A percentile compares a stretch with the other conserved stretches of the same genome.
Evolutionary conservation across 768 basidiomycete species (phyloP).

Genomic region (Tylopilus subfusipes): DNA sequence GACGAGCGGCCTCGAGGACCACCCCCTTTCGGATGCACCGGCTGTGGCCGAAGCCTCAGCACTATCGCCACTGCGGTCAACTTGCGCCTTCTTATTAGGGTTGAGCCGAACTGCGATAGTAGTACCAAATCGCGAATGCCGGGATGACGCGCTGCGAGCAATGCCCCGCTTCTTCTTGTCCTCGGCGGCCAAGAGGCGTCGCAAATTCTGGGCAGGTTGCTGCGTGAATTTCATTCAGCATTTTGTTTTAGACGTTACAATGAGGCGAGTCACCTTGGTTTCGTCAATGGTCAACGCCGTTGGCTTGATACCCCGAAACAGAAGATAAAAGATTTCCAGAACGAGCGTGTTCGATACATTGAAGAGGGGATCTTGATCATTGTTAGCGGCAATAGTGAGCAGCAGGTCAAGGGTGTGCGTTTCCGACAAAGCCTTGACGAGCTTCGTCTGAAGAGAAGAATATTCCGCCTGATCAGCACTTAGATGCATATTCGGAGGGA

Average conservation of each 20-base stretch:
- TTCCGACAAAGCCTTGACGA: slow-evolving; percentile 67
- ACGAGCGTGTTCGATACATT: slow-evolving; percentile 85
- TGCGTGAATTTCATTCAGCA: slow-evolving; percentile 29
- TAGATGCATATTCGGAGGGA: slow-evolving; percentile 61
- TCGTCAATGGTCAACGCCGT: slow-evolving; percentile 55
- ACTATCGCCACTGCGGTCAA: slow-evolving; percentile 18
- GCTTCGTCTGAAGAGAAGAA: slow-evolving; percentile 71
- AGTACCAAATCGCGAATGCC: slow-evolving; percentile 96
- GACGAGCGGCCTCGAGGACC: slow-evolving; percentile 55
- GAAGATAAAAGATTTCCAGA: slow-evolving; percentile 89
- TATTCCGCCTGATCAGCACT: slow-evolving; percentile 80
- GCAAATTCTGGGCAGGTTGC: slow-evolving; percentile 68
- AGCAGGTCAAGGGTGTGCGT: slow-evolving; percentile 75
- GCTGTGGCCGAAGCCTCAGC: slow-evolving; percentile 21
- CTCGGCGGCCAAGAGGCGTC: slow-evolving; percentile 76
- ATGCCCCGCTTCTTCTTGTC: slow-evolving; percentile 56
- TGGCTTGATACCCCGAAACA: slow-evolving; percentile 80
- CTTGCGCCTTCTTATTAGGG: slow-evolving; percentile 43
- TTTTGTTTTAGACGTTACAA: slow-evolving; percentile 2
- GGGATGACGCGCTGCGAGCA: slow-evolving; percentile 57
- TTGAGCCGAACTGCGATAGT: slow-evolving; percentile 81
- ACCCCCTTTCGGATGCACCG: slow-evolving; percentile 18
- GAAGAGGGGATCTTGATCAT: slow-evolving; percentile 71
- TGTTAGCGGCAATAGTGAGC: slow-evolving; percentile 81
- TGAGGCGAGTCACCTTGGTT: slow-evolving; percentile 46